Evolutionary conservation across 2,329 filamentous ascomycete species (phyloP), one percentile per base, ranked within the genome.

Genomic region (Phoma sp.): DNA sequence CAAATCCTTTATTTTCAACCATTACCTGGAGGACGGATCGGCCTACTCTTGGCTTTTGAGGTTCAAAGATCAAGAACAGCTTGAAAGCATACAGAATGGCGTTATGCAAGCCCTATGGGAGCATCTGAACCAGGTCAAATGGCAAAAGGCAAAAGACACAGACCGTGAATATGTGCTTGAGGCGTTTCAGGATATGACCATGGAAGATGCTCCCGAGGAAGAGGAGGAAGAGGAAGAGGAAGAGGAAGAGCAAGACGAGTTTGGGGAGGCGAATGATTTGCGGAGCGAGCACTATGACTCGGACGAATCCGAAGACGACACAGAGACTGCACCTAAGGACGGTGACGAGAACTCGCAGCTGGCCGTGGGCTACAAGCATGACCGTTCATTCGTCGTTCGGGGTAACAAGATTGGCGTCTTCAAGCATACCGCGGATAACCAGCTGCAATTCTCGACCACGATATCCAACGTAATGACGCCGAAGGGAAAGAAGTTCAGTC

Each of bases 331-430:
- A 38, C 86, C 90, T 41, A 80, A 87, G 47, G 90, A 95, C 63
- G 89, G 89, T 37, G 93, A 96, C 67, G 84, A 91, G 73, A 99
- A 98, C 80, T 96, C 92, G 2, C 90, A 95, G 69, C 83, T 99
- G 48, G 95, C 95, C 10, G 95, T 99, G 46, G 95, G 95, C 51
- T 96, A 96, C 79, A 98, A 96, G 76, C 90, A 97, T 62, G 95
- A 99, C 72, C 86, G 95, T 55, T 98, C 95, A 0, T 99, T 98
- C 66, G 95, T 99, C 52, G 92, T 99, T 38, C 89, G 95, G 60
- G 95, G 95, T 29, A 95, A 93, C 66, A 97, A 98, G 83, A 99
- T 99, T 73, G 95, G 95, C 49, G 95, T 99, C 36, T 99, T 99
- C 84, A 98, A 96, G 75, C 95, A 99, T 71, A 96, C 92, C 0